Conservation (phyloP, 306 rosid species). For the Chamaecrista fasciculata region DNA sequence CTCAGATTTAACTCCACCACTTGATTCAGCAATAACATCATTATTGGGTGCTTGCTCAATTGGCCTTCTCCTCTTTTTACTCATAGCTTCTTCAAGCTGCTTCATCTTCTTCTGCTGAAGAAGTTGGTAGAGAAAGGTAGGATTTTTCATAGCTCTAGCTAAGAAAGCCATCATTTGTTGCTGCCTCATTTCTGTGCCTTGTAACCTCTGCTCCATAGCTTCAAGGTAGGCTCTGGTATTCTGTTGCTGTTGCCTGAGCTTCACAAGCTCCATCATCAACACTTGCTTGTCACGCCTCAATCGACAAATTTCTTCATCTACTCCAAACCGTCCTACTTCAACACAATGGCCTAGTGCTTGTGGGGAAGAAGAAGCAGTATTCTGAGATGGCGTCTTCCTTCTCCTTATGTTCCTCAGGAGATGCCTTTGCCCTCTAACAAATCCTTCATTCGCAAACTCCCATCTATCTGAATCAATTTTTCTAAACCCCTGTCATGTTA, state of each 20-base stretch:
- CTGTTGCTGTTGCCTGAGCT: constrained; percentile 89
- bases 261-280: constrained; percentile 71
- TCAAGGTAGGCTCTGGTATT: constrained; percentile 57
- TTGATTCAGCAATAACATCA: constrained; percentile 40
- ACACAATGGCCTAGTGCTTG: constrained; percentile 51
- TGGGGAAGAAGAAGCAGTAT: constrained; percentile 35
- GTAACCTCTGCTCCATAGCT: constrained; percentile 68
- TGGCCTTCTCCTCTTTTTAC: constrained; percentile 82
- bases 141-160: constrained; percentile 86
- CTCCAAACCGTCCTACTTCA: constrained; percentile 65
- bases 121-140: constrained; percentile 69
- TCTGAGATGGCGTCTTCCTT: constrained; percentile 58
- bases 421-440: constrained; percentile 65
- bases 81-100: constrained; percentile 65
- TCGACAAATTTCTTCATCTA: constrained; percentile 59
- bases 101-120: constrained; percentile 57
- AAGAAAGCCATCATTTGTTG: constrained; percentile 91
- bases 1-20: constrained; percentile 49
- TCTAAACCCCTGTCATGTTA: constrained; percentile 75
- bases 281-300: constrained; percentile 72
- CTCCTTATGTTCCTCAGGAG: constrained; percentile 66
- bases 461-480: constrained; percentile 83
- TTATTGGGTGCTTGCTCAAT: constrained; percentile 55
- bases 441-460: constrained; percentile 90
- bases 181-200: constrained; percentile 71